Evolutionary conservation across 495 filamentous ascomycete species (phyloP).

Genomic region (Acidiella bohemica): DNA sequence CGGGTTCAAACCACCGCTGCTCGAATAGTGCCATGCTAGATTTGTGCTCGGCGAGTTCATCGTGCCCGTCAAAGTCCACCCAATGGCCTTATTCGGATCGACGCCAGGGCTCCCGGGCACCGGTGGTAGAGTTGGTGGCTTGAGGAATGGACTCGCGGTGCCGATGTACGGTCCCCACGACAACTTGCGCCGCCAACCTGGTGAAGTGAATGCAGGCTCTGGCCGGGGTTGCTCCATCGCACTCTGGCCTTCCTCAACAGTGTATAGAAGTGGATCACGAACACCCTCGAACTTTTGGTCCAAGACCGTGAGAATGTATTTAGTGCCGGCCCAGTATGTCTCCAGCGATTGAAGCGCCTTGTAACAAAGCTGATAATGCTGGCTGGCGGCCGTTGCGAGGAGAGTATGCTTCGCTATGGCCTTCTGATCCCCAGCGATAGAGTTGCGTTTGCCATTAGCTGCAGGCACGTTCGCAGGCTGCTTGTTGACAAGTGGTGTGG

Average conservation of each 20-base stretch:
- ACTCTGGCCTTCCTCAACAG: conserved; percentile 62
- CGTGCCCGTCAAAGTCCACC: conserved; percentile 66
- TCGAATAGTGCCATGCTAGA: conserved; percentile 59
- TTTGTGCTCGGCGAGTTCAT: conserved; percentile 71
- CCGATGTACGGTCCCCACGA: conserved; percentile 23
- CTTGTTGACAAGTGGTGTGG: neutral
- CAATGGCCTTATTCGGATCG: conserved; percentile 37
- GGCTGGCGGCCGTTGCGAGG: conserved; percentile 58
- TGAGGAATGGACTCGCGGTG: conserved; percentile 6
- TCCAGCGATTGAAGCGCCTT: conserved; percentile 64
- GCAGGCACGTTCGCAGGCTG: neutral
- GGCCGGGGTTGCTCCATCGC: conserved; percentile 32
- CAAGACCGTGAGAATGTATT: conserved; percentile 72
- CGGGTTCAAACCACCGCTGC: conserved; percentile 2
- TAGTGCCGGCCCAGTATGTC: conserved; percentile 71
- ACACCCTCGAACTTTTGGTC: conserved; percentile 78
- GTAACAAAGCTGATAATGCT: conserved; percentile 71
- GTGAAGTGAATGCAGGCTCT: conserved; percentile 31
- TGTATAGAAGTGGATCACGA: conserved; percentile 67
- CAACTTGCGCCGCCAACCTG: conserved; percentile 32
- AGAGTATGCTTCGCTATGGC: conserved; percentile 49
- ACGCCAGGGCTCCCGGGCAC: conserved; percentile 19
- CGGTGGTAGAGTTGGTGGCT: conserved; percentile 17
- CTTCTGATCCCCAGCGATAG: conserved; percentile 39
- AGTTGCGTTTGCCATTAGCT: conserved; percentile 17